Percentiles rank a stretch among this genome's conserved stretches.
These are phyloP conservation scores for Pichia sorboxylosa DNA, from an alignment of 1,139 yeast species.

Conservation along the genomic window DNA sequence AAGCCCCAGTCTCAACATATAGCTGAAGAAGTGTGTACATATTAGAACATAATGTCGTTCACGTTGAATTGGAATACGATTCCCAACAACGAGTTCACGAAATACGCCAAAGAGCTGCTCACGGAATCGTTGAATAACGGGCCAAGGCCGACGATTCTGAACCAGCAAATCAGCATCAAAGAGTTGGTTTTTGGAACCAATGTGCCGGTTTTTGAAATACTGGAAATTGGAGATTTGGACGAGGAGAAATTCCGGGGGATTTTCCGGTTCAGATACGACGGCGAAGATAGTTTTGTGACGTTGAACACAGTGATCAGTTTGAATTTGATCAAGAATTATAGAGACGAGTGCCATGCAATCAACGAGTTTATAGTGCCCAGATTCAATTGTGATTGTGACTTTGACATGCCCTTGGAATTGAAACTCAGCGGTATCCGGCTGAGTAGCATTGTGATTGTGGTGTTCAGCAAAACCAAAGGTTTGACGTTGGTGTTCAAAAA, in stretches of 20 bases:
- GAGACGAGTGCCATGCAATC: slow-evolving; percentile 35
- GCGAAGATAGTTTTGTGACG: slow-evolving; percentile 72
- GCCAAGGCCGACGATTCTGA: slow-evolving; percentile 62
- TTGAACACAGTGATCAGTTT: slow-evolving; percentile 79
- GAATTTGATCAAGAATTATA: slow-evolving; percentile 64
- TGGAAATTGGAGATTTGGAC: slow-evolving; percentile 79
- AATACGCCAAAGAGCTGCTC: slow-evolving; percentile 57
- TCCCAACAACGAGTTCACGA: slow-evolving; percentile 54
- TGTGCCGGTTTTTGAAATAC: slow-evolving; percentile 70
- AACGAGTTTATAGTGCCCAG: slow-evolving; percentile 48
- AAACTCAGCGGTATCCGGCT: slow-evolving; percentile 62
- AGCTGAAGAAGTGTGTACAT: no score
- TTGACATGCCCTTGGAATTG: slow-evolving; percentile 69
- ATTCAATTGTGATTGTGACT: slow-evolving; percentile 56
- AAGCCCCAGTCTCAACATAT: no score
- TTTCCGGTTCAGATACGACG: slow-evolving; percentile 67
- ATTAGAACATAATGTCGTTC: slow-evolving; percentile 47
- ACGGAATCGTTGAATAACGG: slow-evolving; percentile 70
- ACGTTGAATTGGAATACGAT: slow-evolving; percentile 73
- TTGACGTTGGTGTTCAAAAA: slow-evolving; percentile 77
- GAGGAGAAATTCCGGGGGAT: slow-evolving; percentile 75
- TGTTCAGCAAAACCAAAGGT: slow-evolving; percentile 72
- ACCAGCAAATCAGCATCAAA: slow-evolving; percentile 60
- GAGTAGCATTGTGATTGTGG: slow-evolving; percentile 75
- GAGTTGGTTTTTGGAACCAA: slow-evolving; percentile 69